Percentiles rank a stretch among this genome's conserved stretches.
Conservation (phyloP, 1,139 yeast genomes). For the Diutina sp. region DNA sequence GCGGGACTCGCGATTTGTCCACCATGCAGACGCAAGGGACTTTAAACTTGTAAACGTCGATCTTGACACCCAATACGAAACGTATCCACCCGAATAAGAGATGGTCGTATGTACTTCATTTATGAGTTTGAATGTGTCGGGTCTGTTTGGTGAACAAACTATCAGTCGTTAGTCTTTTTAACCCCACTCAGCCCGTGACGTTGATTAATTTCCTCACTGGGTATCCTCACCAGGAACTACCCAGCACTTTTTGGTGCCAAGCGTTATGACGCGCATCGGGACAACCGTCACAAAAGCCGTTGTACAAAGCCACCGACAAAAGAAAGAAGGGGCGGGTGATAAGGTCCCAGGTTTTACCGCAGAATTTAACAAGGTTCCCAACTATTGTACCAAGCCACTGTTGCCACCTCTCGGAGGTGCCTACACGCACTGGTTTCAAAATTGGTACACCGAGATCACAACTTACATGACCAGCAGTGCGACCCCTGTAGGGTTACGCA, state of each 20-base stretch:
- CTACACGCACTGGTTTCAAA: neutral
- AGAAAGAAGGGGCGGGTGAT: neutral
- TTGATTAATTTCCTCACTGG: neutral
- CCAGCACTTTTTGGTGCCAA: neutral
- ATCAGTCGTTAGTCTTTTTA: too few relatives aligned
- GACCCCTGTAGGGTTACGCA: neutral
- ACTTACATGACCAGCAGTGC: neutral
- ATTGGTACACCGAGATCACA: neutral
- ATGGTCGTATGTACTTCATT: too few relatives aligned
- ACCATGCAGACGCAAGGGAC: neutral
- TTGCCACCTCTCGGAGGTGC: neutral
- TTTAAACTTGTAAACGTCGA: neutral
- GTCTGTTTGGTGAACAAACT: too few relatives aligned
- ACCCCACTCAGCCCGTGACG: neutral
- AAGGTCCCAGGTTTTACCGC: neutral
- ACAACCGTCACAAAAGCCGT: neutral
- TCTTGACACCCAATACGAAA: neutral
- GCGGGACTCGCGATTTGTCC: neutral
- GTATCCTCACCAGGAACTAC: neutral
- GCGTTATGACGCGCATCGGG: neutral
- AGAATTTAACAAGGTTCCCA: neutral
- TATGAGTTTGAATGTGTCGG: too few relatives aligned
- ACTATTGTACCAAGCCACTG: neutral
- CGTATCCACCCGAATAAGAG: neutral
- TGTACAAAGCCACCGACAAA: neutral